Evolutionary conservation across 768 basidiomycete species (phyloP).

Genomic region (Boletus barrowsii): DNA sequence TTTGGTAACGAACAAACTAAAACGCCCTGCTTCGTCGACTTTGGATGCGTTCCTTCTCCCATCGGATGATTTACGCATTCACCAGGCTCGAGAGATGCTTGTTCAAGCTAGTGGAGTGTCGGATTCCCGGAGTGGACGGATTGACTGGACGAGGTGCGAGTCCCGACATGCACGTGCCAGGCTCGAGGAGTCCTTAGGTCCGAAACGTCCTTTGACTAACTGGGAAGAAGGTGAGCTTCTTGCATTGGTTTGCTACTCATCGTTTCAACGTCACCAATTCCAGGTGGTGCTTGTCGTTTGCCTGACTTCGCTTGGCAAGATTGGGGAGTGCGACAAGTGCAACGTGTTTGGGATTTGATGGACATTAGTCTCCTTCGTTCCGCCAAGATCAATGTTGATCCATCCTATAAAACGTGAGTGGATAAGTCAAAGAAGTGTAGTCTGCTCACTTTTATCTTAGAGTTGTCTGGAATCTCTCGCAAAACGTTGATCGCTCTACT

Average conservation of each 20-base stretch:
- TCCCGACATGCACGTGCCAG: constrained; percentile 87
- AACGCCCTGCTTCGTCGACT: constrained; percentile 83
- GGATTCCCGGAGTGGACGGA: constrained; percentile 69
- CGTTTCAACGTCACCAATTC: background rate
- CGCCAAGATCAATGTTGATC: constrained; percentile 76
- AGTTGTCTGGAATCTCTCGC: constrained; percentile 92
- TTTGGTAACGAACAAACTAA: constrained; percentile 55
- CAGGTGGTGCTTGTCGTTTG: constrained; percentile 80
- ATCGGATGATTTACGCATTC: constrained; percentile 88
- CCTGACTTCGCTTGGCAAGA: constrained; percentile 92
- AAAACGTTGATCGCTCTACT: constrained; percentile 92
- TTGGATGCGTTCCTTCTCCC: constrained; percentile 90
- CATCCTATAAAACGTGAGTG: constrained; percentile 83
- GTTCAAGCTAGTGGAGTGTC: constrained; percentile 64
- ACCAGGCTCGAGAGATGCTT: constrained; percentile 82
- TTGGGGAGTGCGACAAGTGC: constrained; percentile 90
- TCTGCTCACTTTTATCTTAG: constrained; percentile 36
- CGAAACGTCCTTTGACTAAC: constrained; percentile 81
- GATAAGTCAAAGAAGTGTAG: background rate
- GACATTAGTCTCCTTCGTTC: constrained; percentile 86
- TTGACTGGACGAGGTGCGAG: constrained; percentile 91
- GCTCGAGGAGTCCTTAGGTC: constrained; percentile 77
- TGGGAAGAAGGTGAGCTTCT: constrained; percentile 80
- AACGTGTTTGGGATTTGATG: constrained; percentile 94
- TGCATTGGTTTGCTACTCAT: background rate